Evolutionary conservation across 768 basidiomycete species (phyloP).

Genomic region (Rubroboletus pulcherrimus): DNA sequence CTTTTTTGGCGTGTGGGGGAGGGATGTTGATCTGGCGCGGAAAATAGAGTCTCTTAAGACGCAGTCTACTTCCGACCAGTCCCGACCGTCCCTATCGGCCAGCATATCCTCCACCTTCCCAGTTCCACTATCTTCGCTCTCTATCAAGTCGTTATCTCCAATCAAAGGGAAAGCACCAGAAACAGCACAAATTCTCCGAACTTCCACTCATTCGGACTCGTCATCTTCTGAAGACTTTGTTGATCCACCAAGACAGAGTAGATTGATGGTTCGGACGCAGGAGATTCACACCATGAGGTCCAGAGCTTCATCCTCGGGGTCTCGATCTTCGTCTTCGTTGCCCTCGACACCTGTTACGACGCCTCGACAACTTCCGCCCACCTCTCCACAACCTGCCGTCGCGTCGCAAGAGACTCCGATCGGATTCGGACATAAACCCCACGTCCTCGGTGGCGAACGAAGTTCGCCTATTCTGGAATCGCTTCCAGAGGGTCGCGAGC

Average conservation of each 20-base stretch:
- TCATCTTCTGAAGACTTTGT: constrained; percentile 26
- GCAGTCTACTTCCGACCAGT: constrained; percentile 17
- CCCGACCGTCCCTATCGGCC: constrained; percentile 45
- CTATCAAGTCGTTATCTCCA: constrained; percentile 4
- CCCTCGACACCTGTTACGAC: constrained; percentile 21
- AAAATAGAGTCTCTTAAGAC: constrained; percentile 30
- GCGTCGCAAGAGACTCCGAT: constrained; percentile 22
- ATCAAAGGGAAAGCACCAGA: constrained; percentile 15
- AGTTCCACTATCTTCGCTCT: constrained; percentile 23
- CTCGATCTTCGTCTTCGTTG: constrained; percentile 25
- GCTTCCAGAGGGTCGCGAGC: constrained; percentile 50
- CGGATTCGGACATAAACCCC: constrained; percentile 30
- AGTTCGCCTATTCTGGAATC: constrained; percentile 36
- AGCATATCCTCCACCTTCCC: constrained; percentile 60
- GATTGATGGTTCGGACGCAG: constrained; percentile 2
- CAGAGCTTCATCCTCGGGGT: constrained; percentile 24
- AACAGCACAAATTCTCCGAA: not conserved
- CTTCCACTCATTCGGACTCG: constrained; percentile 17
- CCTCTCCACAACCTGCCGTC: constrained; percentile 20
- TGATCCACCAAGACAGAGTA: constrained; percentile 3
- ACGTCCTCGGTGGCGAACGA: constrained; percentile 14
- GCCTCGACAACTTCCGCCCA: constrained; percentile 15
- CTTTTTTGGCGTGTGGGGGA: constrained; percentile 77
- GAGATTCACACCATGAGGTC: constrained; percentile 10
- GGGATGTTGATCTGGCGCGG: constrained; percentile 60